Evolutionary conservation across 1,284 basidiomycete genomes (phyloP).

Genomic region (Ustilago vetiveriae): DNA sequence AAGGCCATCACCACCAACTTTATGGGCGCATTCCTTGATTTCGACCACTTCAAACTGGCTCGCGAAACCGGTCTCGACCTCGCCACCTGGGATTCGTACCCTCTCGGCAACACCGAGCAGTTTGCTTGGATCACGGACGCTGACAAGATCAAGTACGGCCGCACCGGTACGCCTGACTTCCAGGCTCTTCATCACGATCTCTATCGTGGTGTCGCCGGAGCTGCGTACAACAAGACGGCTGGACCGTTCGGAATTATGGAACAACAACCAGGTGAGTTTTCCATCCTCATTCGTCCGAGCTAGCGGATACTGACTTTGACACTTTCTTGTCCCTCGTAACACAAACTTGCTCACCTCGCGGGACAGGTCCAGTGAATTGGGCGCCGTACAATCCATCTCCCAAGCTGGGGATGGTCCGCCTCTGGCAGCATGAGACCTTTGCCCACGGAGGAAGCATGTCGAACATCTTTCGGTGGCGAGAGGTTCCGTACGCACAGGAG

Average conservation of each 20-base stretch:
- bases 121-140: slow-evolving; percentile 35
- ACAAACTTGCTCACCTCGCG: no score
- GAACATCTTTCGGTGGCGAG: slow-evolving; percentile 52
- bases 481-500: slow-evolving; percentile 50
- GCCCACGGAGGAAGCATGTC: slow-evolving; percentile 42
- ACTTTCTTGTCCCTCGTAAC: no score
- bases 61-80: slow-evolving; percentile 34
- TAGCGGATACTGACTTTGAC: no score
- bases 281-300: no score
- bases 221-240: slow-evolving; percentile 33
- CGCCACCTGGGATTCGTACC: slow-evolving; percentile 50
- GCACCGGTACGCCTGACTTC: slow-evolving; percentile 43
- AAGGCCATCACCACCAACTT: slow-evolving; percentile 53
- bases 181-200: slow-evolving; percentile 44
- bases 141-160: slow-evolving; percentile 40
- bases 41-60: slow-evolving; percentile 47
- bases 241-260: slow-evolving; percentile 52
- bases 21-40: slow-evolving; percentile 46
- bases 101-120: slow-evolving; percentile 45
- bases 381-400: slow-evolving; percentile 36
- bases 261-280: slow-evolving; percentile 37
- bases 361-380: slow-evolving; percentile 37
- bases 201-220: slow-evolving; percentile 44
- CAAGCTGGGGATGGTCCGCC: slow-evolving; percentile 38
- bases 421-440: slow-evolving; percentile 53